Conservation (phyloP, 2,329 filamentous ascomycete species). For the Sphaceloma murrayae region DNA sequence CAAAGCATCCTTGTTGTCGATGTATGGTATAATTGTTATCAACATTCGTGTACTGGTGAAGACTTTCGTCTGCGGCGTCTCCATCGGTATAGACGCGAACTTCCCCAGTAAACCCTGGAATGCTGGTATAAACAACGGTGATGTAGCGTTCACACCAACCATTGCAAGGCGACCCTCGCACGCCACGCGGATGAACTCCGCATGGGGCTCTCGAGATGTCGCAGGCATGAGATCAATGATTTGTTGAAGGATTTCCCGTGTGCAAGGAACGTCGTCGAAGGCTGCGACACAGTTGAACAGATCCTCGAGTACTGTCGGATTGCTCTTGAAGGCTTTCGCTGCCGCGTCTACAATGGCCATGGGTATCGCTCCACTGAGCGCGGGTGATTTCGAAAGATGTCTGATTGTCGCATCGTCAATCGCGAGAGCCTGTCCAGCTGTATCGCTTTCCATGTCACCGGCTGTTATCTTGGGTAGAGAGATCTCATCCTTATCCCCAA, state of each 20-base stretch:
- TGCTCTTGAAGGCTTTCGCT: conserved; percentile 63
- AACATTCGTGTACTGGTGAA: conserved; percentile 23
- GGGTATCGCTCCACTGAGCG: conserved; percentile 85
- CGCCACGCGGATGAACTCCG: conserved; percentile 54
- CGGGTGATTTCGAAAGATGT: conserved; percentile 61
- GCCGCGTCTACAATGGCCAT: conserved; percentile 84
- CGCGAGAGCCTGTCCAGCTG: conserved; percentile 36
- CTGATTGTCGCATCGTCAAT: conserved; percentile 49
- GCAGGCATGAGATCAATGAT: conserved; percentile 53
- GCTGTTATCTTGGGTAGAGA: conserved; percentile 50
- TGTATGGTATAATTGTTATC: conserved; percentile 39
- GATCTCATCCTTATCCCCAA: conserved; percentile 46
- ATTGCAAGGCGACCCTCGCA: conserved; percentile 54
- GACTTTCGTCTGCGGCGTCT: conserved; percentile 31
- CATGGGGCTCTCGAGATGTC: conserved; percentile 44
- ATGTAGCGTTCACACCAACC: conserved; percentile 52
- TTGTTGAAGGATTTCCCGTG: conserved; percentile 60
- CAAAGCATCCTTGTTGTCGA: conserved; percentile 35
- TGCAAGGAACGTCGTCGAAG: conserved; percentile 58
- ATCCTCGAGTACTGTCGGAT: conserved; percentile 52
- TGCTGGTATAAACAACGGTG: conserved; percentile 62
- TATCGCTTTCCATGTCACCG: conserved; percentile 52
- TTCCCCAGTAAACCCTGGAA: conserved; percentile 55
- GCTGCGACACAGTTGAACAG: conserved; percentile 73
- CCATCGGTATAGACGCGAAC: conserved; percentile 43